Evolutionary conservation across 2,329 filamentous ascomycete species (phyloP).

Genomic region (Tolypocladium guangdongense): DNA sequence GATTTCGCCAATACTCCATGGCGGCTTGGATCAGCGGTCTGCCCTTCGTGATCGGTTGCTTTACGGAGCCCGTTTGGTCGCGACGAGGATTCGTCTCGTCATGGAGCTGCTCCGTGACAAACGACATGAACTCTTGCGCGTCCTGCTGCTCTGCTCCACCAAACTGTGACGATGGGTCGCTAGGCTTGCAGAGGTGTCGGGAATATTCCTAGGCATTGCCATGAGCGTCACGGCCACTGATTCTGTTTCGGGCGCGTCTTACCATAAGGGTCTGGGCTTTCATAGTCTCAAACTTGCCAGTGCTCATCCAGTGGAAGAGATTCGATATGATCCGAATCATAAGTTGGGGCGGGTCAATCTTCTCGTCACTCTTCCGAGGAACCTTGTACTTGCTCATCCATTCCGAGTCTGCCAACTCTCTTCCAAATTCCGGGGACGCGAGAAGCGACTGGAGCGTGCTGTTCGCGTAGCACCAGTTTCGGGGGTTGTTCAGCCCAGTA

Average conservation of each 20-base stretch:
- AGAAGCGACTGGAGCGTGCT: conserved; percentile 77
- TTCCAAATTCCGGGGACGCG: conserved; percentile 57
- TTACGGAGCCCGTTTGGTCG: conserved; percentile 25
- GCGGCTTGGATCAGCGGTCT: conserved; percentile 43
- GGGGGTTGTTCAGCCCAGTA: conserved; percentile 68
- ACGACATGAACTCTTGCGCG: conserved; percentile 79
- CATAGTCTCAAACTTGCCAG: conserved; percentile 38
- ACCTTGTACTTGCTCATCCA: conserved; percentile 57
- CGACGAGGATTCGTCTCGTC: conserved; percentile 66
- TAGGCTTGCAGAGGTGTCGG: conserved; percentile 22
- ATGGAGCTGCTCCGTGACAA: conserved; percentile 69
- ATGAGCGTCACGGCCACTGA: not conserved
- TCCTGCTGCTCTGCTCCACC: conserved; percentile 76
- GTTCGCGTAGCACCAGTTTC: conserved; percentile 85
- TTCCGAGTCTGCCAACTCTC: conserved; percentile 47
- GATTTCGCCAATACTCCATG: conserved; percentile 62
- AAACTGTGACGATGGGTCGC: conserved; percentile 35
- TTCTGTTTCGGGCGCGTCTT: conserved; percentile 12
- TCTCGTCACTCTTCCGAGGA: conserved; percentile 50
- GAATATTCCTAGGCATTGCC: conserved; percentile 41
- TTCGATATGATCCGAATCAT: conserved; percentile 50
- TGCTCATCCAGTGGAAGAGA: conserved; percentile 45
- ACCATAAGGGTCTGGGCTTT: conserved; percentile 48
- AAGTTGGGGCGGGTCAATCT: conserved; percentile 42
- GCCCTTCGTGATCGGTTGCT: conserved; percentile 20